Evolutionary conservation across 805 yeast genomes (phyloP), one percentile per base, ranked within the genome.

Genomic region (Candida arabinofermentans): DNA sequence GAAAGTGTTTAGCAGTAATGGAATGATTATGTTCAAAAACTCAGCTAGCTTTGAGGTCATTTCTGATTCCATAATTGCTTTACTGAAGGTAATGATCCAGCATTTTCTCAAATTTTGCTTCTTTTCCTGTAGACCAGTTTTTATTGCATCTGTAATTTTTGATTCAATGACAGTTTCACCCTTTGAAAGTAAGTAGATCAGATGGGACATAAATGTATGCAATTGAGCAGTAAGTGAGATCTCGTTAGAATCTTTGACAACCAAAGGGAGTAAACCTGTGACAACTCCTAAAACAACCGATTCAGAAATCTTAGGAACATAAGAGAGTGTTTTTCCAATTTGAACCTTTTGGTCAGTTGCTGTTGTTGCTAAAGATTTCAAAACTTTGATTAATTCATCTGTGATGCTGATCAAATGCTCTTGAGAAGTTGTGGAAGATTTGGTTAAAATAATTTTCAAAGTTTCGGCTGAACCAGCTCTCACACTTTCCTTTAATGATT

Each of bases 231-330:
- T 44, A 30, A 89, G 66, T 0, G 86, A 77, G 1, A 48, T 14
- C 55, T 91, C 98, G 51, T 88, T 86, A 35, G 79, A 76, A 53
- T 91, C 98, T 51, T 86, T 89, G 0, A 75, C 40, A 3, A 83
- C 67, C n/a, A 80, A 63, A 2, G 83, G 70, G 1, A 71, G 48
- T 27, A 87, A 55, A 0, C 64, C 69, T 1, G 63, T 54, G 2
- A 75, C 58, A 4, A 83, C 61, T 26, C 63, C 66, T 1, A 55
- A 47, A 8, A 37, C 32, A 17, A 41, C 36, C 7, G 35, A 3
- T 1, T 39, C 43, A 2, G 47, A 33, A 2, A 34, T 8, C 14
- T 40, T 31, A 2, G 77, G 68, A 4, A 64, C 55, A 3, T 51
- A 30, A 5, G 41, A 41, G 3, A 88, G 57, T 3, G 76, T 60